These are phyloP conservation scores for Crassisporium funariophilum DNA, from an alignment of 768 basidiomycete species.

Conservation along the genomic window DNA sequence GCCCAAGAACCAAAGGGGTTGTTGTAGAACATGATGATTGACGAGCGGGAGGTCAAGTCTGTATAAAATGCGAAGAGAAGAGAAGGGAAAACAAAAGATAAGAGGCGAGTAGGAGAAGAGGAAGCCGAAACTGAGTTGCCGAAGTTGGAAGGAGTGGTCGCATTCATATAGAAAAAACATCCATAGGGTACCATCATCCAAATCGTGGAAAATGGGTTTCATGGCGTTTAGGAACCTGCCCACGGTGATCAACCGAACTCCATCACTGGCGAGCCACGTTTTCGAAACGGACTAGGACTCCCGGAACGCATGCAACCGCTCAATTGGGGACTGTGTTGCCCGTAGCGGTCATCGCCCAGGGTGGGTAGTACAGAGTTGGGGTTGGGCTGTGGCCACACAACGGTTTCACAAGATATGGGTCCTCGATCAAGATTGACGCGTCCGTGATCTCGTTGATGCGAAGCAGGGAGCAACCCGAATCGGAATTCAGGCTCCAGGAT, in stretches of 20 bases:
- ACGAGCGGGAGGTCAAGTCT: constrained; percentile 1
- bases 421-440: neutral
- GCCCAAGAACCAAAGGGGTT: constrained; percentile 45
- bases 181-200: constrained; percentile 1
- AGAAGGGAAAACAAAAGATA: constrained; percentile 1
- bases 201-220: neutral
- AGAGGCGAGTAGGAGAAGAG: neutral
- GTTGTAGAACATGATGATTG: constrained; percentile 28
- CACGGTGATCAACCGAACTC: neutral
- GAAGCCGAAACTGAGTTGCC: too few species aligned
- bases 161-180: too few species aligned
- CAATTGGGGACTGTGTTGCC: too few species aligned
- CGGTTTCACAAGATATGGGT: neutral
- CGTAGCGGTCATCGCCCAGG: neutral
- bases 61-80: constrained; percentile 1
- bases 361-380: neutral
- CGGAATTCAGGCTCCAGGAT: too few species aligned
- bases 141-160: too few species aligned
- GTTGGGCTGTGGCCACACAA: neutral
- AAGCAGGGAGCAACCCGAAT: too few species aligned
- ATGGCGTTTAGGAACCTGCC: constrained; percentile 2
- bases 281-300: too few species aligned
- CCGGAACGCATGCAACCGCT: too few species aligned
- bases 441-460: too few species aligned
- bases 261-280: constrained; percentile 8